phyloP scores from a whole-genome alignment of 805 yeast genomes.

The Saccharomycopsis lassenensis region DNA sequence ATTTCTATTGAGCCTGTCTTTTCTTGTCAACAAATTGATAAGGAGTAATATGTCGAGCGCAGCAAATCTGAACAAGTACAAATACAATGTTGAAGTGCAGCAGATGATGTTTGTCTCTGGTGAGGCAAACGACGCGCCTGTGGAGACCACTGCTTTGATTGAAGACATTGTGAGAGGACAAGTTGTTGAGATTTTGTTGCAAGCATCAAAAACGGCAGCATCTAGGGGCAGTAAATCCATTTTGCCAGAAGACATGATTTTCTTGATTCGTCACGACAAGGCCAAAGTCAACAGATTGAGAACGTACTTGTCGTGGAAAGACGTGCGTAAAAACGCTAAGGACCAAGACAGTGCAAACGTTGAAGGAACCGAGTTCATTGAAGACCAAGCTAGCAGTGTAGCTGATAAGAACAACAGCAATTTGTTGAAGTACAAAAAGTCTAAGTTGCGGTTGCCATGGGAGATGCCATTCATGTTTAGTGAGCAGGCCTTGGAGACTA shows the following conservation, averaged over 20 bases:
- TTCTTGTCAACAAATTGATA: too few relatives aligned
- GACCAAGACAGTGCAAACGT: constrained; percentile 55
- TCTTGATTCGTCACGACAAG: constrained; percentile 80
- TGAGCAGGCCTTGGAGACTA: constrained; percentile 73
- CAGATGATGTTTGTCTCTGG: constrained; percentile 99
- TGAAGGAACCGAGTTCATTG: constrained; percentile 41
- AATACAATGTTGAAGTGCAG: constrained; percentile 86
- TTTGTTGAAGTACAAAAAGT: constrained; percentile 53
- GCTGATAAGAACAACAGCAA: constrained; percentile 34
- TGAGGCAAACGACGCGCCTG: constrained; percentile 88
- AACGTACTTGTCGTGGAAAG: constrained; percentile 94
- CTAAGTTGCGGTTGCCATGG: constrained; percentile 86
- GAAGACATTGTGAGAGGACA: constrained; percentile 95
- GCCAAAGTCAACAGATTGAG: constrained; percentile 88
- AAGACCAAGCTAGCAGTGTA: constrained; percentile 19
- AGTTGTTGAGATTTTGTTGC: constrained; percentile 74
- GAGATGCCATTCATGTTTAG: constrained; percentile 88
- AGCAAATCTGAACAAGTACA: constrained; percentile 51
- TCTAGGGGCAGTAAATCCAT: constrained; percentile 74
- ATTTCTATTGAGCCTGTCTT: too few relatives aligned
- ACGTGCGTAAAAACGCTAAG: constrained; percentile 74
- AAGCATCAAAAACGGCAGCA: constrained; percentile 69
- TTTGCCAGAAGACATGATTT: constrained; percentile 87
- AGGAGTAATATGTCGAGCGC: too few relatives aligned
- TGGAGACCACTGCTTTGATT: constrained; percentile 81